Base-by-base conservation (phyloP, 768 basidiomycete genomes). In the Tulasnella sp. region DNA sequence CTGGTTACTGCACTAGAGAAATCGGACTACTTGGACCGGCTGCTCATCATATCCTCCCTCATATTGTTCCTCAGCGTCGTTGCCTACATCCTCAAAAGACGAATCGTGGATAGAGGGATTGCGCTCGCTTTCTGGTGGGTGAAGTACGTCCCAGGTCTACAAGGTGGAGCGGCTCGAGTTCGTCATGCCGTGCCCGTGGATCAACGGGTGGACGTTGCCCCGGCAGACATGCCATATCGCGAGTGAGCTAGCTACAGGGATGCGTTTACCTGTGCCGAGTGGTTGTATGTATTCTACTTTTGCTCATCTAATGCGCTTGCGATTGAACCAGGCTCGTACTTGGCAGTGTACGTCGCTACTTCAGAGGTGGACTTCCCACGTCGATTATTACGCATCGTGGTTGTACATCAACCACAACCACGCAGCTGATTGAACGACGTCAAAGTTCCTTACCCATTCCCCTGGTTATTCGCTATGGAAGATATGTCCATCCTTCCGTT, bases 11-110 rank as follows among this genome's bases (percentile, higher is more conserved):
- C 83, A 0, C 81, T 99, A 46, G 88, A 96, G 69, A 83, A 84
- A 59, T 79, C 91, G 14, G 93, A 98, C 73, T 84, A 86, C 81
- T 73, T 93, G 17, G 96, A 99, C 72, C 84, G 93, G 5, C 67
- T 96, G 27, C 72, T 98, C 60, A 84, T 99, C 63, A 70, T 91
- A 54, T 74, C 81, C 1, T 87, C 80, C 0, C 79, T 98, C 34
- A 66, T 74, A 9, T 87, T 97, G 68, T 99, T 99, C 72, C 60
- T 82, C 58, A 77, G 92, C 15, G 83, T 87, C 29, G 81, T 91
- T 6, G 75, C 84, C 23, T 93, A 87, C 64, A 84, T 99, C 62
- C 65, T 98, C 64, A 90, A 96, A 69, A 82, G 92, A 57, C 78
- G 96, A 14, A 71, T 97, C 45, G 62, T 97, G 34, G 88, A 94